Evolutionary conservation across 768 basidiomycete genomes (phyloP).

Genomic region (Suillus clintonianus): DNA sequence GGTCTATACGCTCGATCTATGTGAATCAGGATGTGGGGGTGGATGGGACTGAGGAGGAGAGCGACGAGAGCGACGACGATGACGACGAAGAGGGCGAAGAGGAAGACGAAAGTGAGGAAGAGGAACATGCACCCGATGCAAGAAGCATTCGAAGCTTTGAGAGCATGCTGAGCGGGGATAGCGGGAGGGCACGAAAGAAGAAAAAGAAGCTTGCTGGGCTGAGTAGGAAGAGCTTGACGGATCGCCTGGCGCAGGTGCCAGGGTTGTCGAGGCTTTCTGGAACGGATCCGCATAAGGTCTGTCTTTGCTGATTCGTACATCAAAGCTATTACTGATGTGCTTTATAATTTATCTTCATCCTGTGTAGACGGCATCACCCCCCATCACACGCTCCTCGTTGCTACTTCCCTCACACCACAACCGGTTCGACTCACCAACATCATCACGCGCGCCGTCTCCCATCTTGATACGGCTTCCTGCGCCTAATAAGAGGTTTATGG

Average conservation of each 20-base stretch:
- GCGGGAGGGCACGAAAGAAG: conserved; percentile 24
- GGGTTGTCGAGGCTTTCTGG: conserved; percentile 48
- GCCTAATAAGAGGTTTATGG: conserved; percentile 70
- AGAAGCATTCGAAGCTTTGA: conserved; percentile 86
- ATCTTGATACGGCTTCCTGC: conserved; percentile 50
- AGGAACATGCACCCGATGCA: conserved; percentile 49
- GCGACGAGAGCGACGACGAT: conserved; percentile 22
- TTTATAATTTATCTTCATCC: neutral
- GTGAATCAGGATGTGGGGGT: conserved; percentile 7
- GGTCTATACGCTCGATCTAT: conserved; percentile 42
- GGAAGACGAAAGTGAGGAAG: conserved; percentile 40
- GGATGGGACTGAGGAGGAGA: conserved; percentile 27
- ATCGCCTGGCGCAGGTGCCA: conserved; percentile 80
- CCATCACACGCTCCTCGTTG: conserved; percentile 43
- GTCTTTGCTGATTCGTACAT: conserved; percentile 1
- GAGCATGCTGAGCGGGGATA: conserved; percentile 69
- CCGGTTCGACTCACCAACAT: conserved; percentile 38
- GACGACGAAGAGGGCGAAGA: conserved; percentile 37
- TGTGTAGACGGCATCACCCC: conserved; percentile 32
- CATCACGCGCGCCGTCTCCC: conserved; percentile 42
- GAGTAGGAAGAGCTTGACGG: conserved; percentile 70
- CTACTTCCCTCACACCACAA: conserved; percentile 24
- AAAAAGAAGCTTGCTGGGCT: conserved; percentile 24
- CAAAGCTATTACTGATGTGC: neutral
- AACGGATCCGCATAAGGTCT: conserved; percentile 35